Percentiles rank a stretch among this genome's conserved stretches.
Evolutionary conservation across 2,329 filamentous ascomycete species (phyloP).

Genomic region (Cladophialophora chaetospira): DNA sequence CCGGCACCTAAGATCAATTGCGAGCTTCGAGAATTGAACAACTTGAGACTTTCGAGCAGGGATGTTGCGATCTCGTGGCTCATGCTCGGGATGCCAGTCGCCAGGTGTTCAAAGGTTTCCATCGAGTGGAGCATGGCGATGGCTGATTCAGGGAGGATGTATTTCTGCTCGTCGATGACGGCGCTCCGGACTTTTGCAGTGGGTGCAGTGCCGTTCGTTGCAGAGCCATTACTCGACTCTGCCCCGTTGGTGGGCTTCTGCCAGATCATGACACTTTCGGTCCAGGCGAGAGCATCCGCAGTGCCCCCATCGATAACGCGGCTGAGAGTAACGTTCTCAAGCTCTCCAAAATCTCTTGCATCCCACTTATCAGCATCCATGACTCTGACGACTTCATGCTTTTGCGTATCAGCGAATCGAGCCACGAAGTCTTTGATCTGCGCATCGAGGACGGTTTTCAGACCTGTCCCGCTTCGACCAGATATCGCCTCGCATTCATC

Average conservation of each 20-base stretch:
- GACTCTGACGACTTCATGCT: constrained; percentile 57
- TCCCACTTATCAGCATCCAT: constrained; percentile 68
- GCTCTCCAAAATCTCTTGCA: constrained; percentile 61
- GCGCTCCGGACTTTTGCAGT: constrained; percentile 70
- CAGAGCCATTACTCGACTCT: constrained; percentile 24
- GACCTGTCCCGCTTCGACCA: constrained; percentile 59
- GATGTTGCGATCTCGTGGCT: constrained; percentile 74
- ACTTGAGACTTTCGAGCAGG: constrained; percentile 80
- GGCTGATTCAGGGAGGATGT: constrained; percentile 81
- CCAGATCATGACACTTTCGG: constrained; percentile 54
- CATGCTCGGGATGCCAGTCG: constrained; percentile 85
- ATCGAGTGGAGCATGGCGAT: constrained; percentile 79
- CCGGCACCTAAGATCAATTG: constrained; percentile 95
- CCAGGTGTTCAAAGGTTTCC: constrained; percentile 78
- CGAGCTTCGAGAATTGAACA: constrained; percentile 95
- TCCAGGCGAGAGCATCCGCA: constrained; percentile 59
- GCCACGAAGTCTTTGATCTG: constrained; percentile 66
- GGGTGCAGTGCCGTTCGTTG: constrained; percentile 21
- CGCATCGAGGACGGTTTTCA: constrained; percentile 63
- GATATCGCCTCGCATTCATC: constrained; percentile 69
- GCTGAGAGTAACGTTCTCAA: constrained; percentile 54
- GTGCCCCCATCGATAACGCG: constrained; percentile 62
- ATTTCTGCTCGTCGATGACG: constrained; percentile 79
- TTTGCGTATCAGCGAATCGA: constrained; percentile 58
- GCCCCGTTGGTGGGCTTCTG: constrained; percentile 36